Percentiles rank a stretch among this genome's conserved stretches.
phyloP scores from a whole-genome alignment of 768 basidiomycete species.

The Tricholoma hemisulphureum region DNA sequence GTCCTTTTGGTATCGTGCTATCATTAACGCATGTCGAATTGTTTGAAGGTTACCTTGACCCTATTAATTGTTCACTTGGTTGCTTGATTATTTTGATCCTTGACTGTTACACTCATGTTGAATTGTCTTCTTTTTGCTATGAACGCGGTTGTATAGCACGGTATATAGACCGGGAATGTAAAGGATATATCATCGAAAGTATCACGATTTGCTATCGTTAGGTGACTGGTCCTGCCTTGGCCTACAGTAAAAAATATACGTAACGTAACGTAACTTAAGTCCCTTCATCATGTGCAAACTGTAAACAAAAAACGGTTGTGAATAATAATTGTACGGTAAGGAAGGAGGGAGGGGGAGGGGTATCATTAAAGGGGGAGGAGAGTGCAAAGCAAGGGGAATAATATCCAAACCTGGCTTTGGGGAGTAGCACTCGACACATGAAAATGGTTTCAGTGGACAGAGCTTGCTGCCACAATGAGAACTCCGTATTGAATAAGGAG shows the following conservation, averaged over 20 bases:
- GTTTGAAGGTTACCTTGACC: background rate
- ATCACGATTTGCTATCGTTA: background rate
- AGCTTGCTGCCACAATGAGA: background rate
- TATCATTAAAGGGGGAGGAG: slow-evolving; percentile 1
- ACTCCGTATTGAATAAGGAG: slow-evolving; percentile 1
- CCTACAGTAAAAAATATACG: background rate
- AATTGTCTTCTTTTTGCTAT: background rate
- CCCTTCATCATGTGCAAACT: background rate
- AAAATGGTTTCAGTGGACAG: background rate
- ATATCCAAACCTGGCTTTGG: background rate
- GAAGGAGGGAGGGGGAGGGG: slow-evolving; percentile 9
- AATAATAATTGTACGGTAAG: background rate
- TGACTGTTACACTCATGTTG: background rate
- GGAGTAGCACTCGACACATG: background rate
- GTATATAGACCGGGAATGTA: background rate
- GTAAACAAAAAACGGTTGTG: background rate
- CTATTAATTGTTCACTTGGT: background rate
- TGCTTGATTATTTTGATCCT: background rate
- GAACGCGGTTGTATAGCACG: background rate
- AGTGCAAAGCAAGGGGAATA: background rate
- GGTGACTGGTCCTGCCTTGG: background rate
- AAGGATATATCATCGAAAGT: background rate
- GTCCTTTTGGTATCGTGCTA: slow-evolving; percentile 60
- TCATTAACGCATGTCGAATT: slow-evolving; percentile 23
- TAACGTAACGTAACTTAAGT: background rate